Base-by-base conservation (phyloP, 108 stramenopile species). In the Nitzschia inconspicua region DNA sequence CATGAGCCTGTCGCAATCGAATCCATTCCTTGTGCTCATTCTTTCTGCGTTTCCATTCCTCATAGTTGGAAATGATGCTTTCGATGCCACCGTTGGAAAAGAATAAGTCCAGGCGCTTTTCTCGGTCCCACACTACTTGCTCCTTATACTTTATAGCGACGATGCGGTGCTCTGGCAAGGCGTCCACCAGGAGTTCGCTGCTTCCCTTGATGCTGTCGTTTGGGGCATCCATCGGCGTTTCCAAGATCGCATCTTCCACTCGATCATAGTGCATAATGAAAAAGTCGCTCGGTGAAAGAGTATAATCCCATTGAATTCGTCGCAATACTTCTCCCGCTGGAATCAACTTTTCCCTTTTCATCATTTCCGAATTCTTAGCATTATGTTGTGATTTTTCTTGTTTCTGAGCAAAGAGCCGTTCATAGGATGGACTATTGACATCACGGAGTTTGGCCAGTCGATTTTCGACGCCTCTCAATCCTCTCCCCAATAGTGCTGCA, bases 141-240 rank as follows among this genome's bases (percentile, higher is more conserved):
- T 89, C 86, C 27, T 70, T 76, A 64, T 86, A 95, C 56, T 82
- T 84, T 24, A 95, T 71, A 0, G 57, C 72, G 19, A 74, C 61
- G 53, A 95, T 92, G 13, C 90, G 71, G 60, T 92, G 94, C 41
- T 95, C 94, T 3, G 94, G 94, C 19, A 92, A 48, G 0, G 90
- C 89, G 48, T 90, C 80, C 19, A 86, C 65, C 53, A 88, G 76
- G 28, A 23, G 39, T 1, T 57, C 65, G 60, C 80, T 87, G 0
- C 88, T 89, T 7, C 60, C 53, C 34, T 36, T 24, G 13, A 94
- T 78, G 20, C 68, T 71, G 19, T 75, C 70, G 48, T 94, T 94
- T 14, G 78, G 58, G 3, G 88, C 84, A 68, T 81, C 73, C 53
- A 91, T 77, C 7, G 79, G 77, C 10, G 87, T 80, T 63, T 85